Evolutionary conservation across 768 basidiomycete genomes (phyloP).

Genomic region (Tulasnella sp.): DNA sequence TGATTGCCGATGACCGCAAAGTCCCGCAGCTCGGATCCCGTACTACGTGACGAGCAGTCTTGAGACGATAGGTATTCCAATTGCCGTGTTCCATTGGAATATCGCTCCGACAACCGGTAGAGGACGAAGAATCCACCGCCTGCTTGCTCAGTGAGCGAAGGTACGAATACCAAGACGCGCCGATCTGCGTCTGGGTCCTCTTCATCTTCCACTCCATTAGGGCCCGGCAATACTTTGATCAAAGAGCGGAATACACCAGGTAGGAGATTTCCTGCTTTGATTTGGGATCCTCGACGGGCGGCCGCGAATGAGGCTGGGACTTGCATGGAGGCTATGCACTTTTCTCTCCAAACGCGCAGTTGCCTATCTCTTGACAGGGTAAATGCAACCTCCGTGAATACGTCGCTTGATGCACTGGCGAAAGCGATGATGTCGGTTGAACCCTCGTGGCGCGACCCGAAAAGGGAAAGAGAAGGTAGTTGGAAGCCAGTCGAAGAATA

Average conservation of each 20-base stretch:
- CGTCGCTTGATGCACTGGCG: conserved; percentile 69
- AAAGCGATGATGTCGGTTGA: conserved; percentile 65
- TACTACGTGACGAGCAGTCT: conserved; percentile 57
- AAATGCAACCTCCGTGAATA: conserved; percentile 71
- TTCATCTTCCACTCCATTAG: conserved; percentile 24
- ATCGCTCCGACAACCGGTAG: conserved; percentile 39
- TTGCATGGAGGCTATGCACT: conserved; percentile 20
- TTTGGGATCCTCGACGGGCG: conserved; percentile 4
- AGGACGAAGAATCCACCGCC: conserved; percentile 76
- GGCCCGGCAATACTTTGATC: conserved; percentile 53
- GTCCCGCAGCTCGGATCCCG: conserved; percentile 72
- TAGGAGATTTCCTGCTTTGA: conserved; percentile 41
- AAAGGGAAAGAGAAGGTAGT: conserved; percentile 48
- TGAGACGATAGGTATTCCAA: conserved; percentile 47
- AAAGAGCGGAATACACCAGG: conserved; percentile 61
- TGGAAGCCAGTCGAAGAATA: conserved; percentile 51
- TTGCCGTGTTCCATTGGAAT: conserved; percentile 35
- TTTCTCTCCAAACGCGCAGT: conserved; percentile 71
- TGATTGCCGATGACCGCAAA: conserved; percentile 56
- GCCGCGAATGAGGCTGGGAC: conserved; percentile 31
- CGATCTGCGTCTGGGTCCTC: conserved; percentile 48
- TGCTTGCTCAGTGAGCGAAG: conserved; percentile 59
- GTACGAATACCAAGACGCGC: conserved; percentile 67
- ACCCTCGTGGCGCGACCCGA: conserved; percentile 42
- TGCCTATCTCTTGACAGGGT: conserved; percentile 84